Conservation (phyloP, 495 filamentous ascomycete genomes). For the Daldinia concentrica region DNA sequence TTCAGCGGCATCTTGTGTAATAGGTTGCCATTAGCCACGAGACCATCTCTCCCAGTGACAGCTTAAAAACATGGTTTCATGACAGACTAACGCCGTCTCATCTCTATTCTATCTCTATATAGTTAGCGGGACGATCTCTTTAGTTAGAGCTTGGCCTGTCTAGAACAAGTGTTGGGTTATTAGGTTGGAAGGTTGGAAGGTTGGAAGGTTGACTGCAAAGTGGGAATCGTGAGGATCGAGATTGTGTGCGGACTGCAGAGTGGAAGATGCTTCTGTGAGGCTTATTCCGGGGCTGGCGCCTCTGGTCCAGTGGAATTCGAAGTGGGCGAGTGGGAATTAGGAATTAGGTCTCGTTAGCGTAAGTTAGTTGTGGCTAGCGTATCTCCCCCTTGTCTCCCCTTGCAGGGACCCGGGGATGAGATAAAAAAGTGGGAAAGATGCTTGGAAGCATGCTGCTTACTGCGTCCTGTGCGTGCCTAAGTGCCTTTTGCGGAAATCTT, state of each 20-base stretch:
- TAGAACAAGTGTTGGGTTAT: slow-evolving; percentile 4
- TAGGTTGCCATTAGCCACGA: slow-evolving; percentile 29
- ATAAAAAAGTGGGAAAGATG: slow-evolving; percentile 18
- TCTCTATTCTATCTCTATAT: slow-evolving; percentile 1
- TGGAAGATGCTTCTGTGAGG: slow-evolving; percentile 8
- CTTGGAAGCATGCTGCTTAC: neutral
- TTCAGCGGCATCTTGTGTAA: slow-evolving; percentile 33
- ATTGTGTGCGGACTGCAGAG: slow-evolving; percentile 5
- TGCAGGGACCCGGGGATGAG: slow-evolving; percentile 33
- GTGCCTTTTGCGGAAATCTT: slow-evolving; percentile 18
- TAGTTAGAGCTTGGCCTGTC: slow-evolving; percentile 21
- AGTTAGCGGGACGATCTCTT: slow-evolving; percentile 29
- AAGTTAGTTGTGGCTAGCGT: neutral
- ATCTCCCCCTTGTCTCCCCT: neutral
- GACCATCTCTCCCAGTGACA: slow-evolving; percentile 16
- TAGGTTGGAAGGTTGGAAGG: neutral
- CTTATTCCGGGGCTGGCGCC: slow-evolving; percentile 13
- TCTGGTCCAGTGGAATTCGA: slow-evolving; percentile 4
- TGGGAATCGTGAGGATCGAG: neutral
- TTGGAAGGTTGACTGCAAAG: neutral
- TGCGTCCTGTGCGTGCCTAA: slow-evolving; percentile 2
- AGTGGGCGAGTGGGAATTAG: neutral
- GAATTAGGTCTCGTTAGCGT: neutral
- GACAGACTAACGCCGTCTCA: neutral
- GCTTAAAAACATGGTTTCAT: slow-evolving; percentile 3